phyloP scores from a whole-genome alignment of 495 filamentous ascomycete species.

The Penicillium soppii region DNA sequence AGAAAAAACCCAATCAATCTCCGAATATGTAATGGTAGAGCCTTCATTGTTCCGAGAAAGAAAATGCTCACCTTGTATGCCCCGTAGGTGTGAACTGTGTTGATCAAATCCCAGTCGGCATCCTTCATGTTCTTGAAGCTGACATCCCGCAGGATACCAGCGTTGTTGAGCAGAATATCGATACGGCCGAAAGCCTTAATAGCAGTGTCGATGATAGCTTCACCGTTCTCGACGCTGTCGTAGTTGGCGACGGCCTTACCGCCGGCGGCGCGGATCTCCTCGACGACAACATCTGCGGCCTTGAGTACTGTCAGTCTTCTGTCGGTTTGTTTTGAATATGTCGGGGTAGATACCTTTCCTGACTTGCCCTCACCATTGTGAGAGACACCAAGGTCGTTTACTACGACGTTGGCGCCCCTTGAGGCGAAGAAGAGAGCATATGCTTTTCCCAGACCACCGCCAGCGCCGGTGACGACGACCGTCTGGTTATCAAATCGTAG shows the following conservation, averaged over 20 bases:
- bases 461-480: conserved; percentile 94
- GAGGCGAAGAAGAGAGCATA: conserved; percentile 92
- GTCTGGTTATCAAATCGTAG: conserved; percentile 95
- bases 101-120: conserved; percentile 92
- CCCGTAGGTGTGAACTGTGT: conserved; percentile 90
- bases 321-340: background rate
- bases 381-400: conserved; percentile 93
- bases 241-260: conserved; percentile 99
- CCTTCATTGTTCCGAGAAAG: background rate
- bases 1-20: background rate
- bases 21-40: background rate
- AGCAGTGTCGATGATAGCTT: conserved; percentile 94
- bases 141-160: conserved; percentile 93
- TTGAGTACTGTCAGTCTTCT: conserved; percentile 35
- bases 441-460: conserved; percentile 89
- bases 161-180: conserved; percentile 96
- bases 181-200: conserved; percentile 89
- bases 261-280: conserved; percentile 88
- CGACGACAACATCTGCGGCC: conserved; percentile 94
- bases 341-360: conserved; percentile 67
- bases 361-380: conserved; percentile 93
- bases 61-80: conserved; percentile 73
- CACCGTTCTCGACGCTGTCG: conserved; percentile 92
- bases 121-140: conserved; percentile 99
- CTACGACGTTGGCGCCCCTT: conserved; percentile 91